Base-by-base conservation (phyloP, 208 protist species). In the Strigomonas galati region DNA sequence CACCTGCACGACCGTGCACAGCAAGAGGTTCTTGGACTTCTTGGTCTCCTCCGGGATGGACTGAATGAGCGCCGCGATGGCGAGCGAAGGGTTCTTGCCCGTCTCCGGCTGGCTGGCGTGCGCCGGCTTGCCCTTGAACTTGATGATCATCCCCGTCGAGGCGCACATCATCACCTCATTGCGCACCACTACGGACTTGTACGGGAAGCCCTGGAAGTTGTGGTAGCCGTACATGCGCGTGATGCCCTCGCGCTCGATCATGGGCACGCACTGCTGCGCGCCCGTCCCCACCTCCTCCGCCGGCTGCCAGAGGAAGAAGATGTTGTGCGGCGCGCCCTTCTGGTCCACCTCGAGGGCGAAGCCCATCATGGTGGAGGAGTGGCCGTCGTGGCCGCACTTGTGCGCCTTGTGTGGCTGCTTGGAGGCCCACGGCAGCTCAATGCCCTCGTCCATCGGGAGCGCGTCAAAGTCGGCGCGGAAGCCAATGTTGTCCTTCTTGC, bases 261-360 rank as follows among this genome's bases (percentile, higher is more conserved):
- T 69, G 9, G 71, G 76, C 67, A 81, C 48, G 65, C 71, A 81
- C 71, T 77, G 76, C 60, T 69, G 27, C 12, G 76, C 76, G 0
- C 76, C 71, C 28, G 24, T 63, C 15, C 76, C 71, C 0, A 81
- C 57, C 61, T 81, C 76, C 67, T 76, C 76, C 7, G 76, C 71
- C 0, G 76, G 76, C 65, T 81, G 76, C 71, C 71, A 81, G 21
- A 81, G 71, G 53, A 81, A 81, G 40, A 77, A 72, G 27, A 81
- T 57, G 62, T 81, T 72, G 65, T 76, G 72, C 37, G 65, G 64
- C 19, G 71, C 67, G 10, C 76, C 76, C 32, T 67, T 69, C 71
- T 81, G 70, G 40, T 81, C 76, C 53, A 76, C 76, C 65, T 77
- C 76, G 71, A 81, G 76, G 6, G 76, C 76, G 55, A 81, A 81